phyloP scores from a whole-genome alignment of 352 stramenopile genomes.

The Phytophthora europaea region DNA sequence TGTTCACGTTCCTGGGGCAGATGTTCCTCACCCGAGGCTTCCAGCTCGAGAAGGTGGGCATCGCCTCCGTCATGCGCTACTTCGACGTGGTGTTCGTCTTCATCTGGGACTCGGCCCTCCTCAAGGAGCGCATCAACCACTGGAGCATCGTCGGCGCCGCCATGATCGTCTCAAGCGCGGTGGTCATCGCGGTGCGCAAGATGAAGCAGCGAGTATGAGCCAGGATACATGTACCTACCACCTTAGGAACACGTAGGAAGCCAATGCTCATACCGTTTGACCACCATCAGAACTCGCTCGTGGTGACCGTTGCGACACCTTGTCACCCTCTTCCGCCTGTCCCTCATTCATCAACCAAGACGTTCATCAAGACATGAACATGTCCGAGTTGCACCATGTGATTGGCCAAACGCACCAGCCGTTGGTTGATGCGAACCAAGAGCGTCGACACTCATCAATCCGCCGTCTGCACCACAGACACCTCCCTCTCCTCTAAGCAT shows the following conservation, averaged over 20 bases:
- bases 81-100: conserved; percentile 79
- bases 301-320: conserved; percentile 22
- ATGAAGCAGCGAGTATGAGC: conserved; percentile 11
- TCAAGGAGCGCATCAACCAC: conserved; percentile 40
- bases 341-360: conserved; percentile 5
- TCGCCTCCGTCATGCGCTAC: conserved; percentile 75
- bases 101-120: conserved; percentile 63
- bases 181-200: conserved; percentile 46
- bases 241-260: no score
- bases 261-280: not conserved
- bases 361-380: conserved; percentile 2
- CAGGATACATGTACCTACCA: not conserved
- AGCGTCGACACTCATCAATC: conserved; percentile 33
- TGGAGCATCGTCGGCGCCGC: conserved; percentile 22
- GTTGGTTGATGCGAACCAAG: conserved; percentile 7
- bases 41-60: conserved; percentile 65
- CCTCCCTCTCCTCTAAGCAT: not conserved
- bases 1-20: conserved; percentile 52
- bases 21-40: conserved; percentile 66
- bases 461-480: not conserved
- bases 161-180: conserved; percentile 41
- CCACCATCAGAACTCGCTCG: conserved; percentile 10
- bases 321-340: conserved; percentile 20
- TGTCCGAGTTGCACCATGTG: not conserved
- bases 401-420: conserved; percentile 33